Conservation (phyloP, 2,329 filamentous ascomycete species). For the Colletotrichum nymphaeae region DNA sequence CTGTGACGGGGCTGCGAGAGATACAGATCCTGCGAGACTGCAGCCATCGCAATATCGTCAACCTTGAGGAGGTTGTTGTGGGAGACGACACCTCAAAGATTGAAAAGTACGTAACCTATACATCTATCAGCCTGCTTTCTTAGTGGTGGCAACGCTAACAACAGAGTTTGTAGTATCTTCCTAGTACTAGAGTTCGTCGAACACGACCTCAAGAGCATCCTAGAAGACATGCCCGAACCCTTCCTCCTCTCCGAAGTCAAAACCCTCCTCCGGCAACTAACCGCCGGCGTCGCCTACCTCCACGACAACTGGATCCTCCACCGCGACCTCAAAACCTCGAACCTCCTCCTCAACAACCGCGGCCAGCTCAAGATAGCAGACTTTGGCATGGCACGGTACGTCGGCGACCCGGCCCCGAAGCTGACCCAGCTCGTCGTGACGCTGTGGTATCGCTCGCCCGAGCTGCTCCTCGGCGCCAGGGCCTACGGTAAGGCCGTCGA, state of each 20-base stretch:
- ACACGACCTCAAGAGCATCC: constrained; percentile 93
- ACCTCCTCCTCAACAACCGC: constrained; percentile 94
- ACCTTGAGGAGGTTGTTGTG: constrained; percentile 85
- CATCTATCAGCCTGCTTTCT: constrained; percentile 44
- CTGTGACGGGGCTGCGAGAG: constrained; percentile 92
- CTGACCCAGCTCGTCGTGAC: constrained; percentile 95
- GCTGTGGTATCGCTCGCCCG: constrained; percentile 94
- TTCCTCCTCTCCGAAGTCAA: constrained; percentile 95
- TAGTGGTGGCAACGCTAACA: constrained; percentile 42
- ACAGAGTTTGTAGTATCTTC: constrained; percentile 72
- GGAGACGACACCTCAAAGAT: constrained; percentile 68
- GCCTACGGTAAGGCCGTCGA: constrained; percentile 84
- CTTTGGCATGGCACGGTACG: constrained; percentile 97
- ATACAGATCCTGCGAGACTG: constrained; percentile 91
- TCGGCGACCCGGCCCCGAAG: constrained; percentile 79
- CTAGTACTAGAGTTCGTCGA: constrained; percentile 98
- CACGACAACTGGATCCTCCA: constrained; percentile 93
- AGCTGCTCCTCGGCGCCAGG: constrained; percentile 84
- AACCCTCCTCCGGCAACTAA: constrained; percentile 86
- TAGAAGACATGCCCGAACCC: constrained; percentile 93
- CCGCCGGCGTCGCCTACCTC: constrained; percentile 83
- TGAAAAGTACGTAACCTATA: constrained; percentile 58
- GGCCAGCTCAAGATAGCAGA: constrained; percentile 96
- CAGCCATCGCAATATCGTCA: constrained; percentile 84
- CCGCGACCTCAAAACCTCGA: constrained; percentile 93